Base-by-base conservation (phyloP, 495 filamentous ascomycete species). In the Neurospora sp. region DNA sequence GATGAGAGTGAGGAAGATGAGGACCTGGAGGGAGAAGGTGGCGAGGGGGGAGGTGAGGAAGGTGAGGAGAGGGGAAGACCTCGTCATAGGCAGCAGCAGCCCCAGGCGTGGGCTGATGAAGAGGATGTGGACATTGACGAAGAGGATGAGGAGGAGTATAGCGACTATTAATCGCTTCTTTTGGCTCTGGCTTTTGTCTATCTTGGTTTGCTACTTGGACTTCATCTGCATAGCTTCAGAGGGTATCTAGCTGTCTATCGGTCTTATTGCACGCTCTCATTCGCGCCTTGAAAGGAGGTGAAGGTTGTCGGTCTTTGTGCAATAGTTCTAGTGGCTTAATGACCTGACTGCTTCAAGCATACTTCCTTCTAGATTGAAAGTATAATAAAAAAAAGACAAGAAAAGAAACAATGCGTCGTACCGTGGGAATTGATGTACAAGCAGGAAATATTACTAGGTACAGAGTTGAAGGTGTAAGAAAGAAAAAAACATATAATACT, bases 401-500 rank as follows among this genome's bases (percentile, higher is more conserved):
- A 48, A 20, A 20, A 46, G 44, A 7, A 20, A 35, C 35, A 35
- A 35, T 35, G 35, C 3, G 35, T 35, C 35, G 2, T 35, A 35
- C 35, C 35, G 35, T 35, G 35, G 35, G 35, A 35, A 35, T 35
- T 35, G 2, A 35, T 35, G 35, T 35, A 6, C 6, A 8, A 44
- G 18, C 18, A n/a, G 42, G 7, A 44, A 18, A 35, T 5, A 35
- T 35, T 35, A 35, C 35, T 35, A 35, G 35, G 35, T 35, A 35
- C 35, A 27, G 27, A 27, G 27, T 27, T 27, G 27, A 27, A 27
- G 27, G 27, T 27, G 27, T 27, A 4, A 35, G 5, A 35, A 35
- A 35, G 35, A 35, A 35, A 35, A 35, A 35, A 72, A 80, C 79
- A 81, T 80, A 77, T 79, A 79, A 77, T 77, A 80, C 75, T 73